Evolutionary conservation across 2,329 filamentous ascomycete species (phyloP), one percentile per base, ranked within the genome.

Genomic region (Stagonosporopsis rhizophila): DNA sequence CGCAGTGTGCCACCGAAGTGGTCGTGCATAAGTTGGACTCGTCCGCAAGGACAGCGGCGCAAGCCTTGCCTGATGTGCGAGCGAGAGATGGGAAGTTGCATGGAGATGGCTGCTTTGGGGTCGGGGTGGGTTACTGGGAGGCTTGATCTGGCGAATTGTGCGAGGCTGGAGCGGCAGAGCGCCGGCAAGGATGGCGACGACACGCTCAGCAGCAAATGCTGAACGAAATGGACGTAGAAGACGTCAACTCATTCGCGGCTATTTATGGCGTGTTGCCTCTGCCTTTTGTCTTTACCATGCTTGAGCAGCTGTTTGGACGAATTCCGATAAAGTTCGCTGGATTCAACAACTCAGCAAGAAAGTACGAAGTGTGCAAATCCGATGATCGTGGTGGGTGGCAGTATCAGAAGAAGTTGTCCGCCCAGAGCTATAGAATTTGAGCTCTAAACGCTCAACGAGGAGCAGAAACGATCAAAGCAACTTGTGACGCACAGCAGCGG

Each of bases 21-120:
- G 14, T 55, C n/a, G 34, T 55, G 52, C 52, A 55, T 55, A 28
- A 27, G 19, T 19, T 32, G 38, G 51, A 32, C 30, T 54, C 19
- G 32, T 17, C 19, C 22, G 51, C 32, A 37, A 44, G 38, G 38
- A 39, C 42, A 39, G 4, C 17, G 25, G 14, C 39, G 20, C 15
- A 30, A 32, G 23, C 38, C 19, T 54, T 48, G 4, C 45, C 52
- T 9, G 35, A 49, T 38, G 30, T 19, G 39, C 19, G 19, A 39
- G 45, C 35, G 3, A 37, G 11, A 27, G n/a, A 22, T 34, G 52
- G 39, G 27, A 39, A 12, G 45, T 19, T 45, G 45, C 52, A 49
- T 49, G n/a, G 38, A 27, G 27, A 19, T 9, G 39, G 27, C 52
- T 40, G 39, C 40, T 44, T 55, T 49, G 7, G 45, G 45, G 39